Evolutionary conservation across 345 rosid species (phyloP).

Genomic region (Turritis glabra): DNA sequence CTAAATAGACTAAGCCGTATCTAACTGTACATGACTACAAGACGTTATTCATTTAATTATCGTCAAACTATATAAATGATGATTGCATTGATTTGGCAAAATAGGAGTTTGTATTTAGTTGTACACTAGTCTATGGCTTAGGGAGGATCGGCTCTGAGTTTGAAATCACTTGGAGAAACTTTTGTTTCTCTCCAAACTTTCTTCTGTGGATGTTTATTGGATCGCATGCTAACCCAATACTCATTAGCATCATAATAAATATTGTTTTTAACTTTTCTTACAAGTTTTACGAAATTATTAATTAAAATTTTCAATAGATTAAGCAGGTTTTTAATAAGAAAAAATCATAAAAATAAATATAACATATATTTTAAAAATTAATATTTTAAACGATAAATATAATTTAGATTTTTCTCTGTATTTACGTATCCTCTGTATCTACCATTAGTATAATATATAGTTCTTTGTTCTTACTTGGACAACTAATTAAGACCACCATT

Average conservation of each 20-base stretch:
- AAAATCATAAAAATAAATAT: background rate
- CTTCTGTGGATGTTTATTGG: background rate
- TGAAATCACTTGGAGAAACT: background rate
- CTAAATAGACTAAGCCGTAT: background rate
- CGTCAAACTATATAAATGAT: background rate
- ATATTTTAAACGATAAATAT: background rate
- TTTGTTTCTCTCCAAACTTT: background rate
- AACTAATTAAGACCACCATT: slow-evolving; percentile 8
- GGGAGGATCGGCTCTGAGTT: background rate
- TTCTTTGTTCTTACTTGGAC: slow-evolving; percentile 14
- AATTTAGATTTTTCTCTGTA: background rate
- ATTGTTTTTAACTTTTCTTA: background rate
- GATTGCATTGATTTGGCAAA: background rate
- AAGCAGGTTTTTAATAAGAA: background rate
- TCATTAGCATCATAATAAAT: background rate
- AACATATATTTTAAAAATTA: too few species aligned
- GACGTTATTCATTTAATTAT: background rate
- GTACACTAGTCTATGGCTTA: background rate
- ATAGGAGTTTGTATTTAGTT: background rate
- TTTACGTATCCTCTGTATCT: background rate
- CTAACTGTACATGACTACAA: background rate
- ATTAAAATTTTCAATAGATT: background rate
- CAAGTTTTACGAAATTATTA: background rate
- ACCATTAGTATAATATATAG: slow-evolving; percentile 2
- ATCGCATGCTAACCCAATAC: background rate